Conservation (phyloP, 495 filamentous ascomycete species). For the Aspergillus nidulans region DNA sequence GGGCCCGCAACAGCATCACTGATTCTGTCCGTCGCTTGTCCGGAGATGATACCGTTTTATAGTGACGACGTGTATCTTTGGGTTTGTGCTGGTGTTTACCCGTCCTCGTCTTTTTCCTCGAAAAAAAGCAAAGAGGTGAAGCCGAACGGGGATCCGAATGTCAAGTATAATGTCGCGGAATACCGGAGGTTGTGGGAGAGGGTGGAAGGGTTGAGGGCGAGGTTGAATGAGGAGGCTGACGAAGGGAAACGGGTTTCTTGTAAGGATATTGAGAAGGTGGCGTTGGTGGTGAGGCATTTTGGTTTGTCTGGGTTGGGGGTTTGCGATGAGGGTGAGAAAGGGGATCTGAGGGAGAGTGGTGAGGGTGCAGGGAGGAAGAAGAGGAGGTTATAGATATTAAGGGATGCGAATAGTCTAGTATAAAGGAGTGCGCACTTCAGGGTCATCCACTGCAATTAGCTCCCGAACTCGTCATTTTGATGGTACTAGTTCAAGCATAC, state of each 20-base stretch:
- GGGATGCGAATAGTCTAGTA: neutral
- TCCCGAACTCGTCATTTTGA: neutral
- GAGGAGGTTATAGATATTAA: neutral
- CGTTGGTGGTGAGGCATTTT: slow-evolving; percentile 51
- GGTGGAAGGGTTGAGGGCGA: slow-evolving; percentile 38
- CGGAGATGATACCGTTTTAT: slow-evolving; percentile 61
- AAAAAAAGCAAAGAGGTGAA: slow-evolving; percentile 30
- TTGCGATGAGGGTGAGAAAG: neutral
- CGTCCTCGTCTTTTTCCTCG: slow-evolving; percentile 2
- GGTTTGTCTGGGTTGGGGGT: slow-evolving; percentile 23
- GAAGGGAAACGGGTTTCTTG: slow-evolving; percentile 36
- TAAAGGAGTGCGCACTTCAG: too few relatives aligned
- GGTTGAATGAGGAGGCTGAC: slow-evolving; percentile 31
- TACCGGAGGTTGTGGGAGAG: slow-evolving; percentile 51
- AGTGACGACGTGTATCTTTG: slow-evolving; percentile 72
- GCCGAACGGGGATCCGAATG: slow-evolving; percentile 40
- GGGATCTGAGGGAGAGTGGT: neutral
- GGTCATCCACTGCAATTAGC: too few relatives aligned
- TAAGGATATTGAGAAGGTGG: slow-evolving; percentile 62
- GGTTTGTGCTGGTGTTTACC: slow-evolving; percentile 41
- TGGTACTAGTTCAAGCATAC: neutral
- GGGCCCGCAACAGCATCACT: slow-evolving; percentile 73
- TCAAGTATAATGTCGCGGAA: slow-evolving; percentile 64
- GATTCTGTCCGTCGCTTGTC: slow-evolving; percentile 54
- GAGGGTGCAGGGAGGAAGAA: slow-evolving; percentile 2